A percentile compares a stretch with the other conserved stretches of the same genome.
Conservation (phyloP, 768 basidiomycete species). For the Aureoboletus auriporus region DNA sequence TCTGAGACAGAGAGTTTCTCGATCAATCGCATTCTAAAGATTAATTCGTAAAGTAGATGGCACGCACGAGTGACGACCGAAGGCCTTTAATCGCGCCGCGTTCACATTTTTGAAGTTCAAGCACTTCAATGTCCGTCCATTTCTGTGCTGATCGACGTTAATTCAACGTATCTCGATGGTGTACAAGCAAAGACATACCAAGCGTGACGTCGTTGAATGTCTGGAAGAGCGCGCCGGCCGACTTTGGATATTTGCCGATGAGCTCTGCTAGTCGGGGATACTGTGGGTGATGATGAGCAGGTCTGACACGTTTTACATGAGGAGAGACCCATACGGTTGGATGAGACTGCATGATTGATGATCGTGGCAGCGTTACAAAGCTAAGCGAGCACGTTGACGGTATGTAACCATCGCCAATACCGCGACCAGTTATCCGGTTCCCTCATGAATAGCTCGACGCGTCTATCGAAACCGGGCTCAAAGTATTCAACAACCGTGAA, state of each 20-base stretch:
- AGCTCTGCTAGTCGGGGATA: conserved; percentile 44
- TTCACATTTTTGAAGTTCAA: conserved; percentile 53
- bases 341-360: conserved; percentile 19
- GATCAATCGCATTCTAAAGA: neutral
- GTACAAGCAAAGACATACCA: conserved; percentile 35
- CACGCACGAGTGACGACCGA: conserved; percentile 47
- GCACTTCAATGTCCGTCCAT: conserved; percentile 61
- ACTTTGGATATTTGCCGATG: conserved; percentile 57
- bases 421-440: neutral
- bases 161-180: neutral
- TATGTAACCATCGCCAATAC: no score
- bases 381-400: no score
- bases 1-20: conserved; percentile 28
- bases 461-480: conserved; percentile 33
- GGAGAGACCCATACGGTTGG: conserved; percentile 19
- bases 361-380: neutral
- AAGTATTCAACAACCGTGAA: conserved; percentile 45
- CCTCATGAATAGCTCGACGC: conserved; percentile 16
- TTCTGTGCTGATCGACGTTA: conserved; percentile 50
- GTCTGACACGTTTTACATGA: neutral
- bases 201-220: conserved; percentile 70
- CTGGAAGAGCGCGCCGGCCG: conserved; percentile 63
- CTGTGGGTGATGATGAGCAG: conserved; percentile 28
- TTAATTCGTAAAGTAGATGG: neutral
- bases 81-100: conserved; percentile 59